These are phyloP conservation scores for Benincasa hispida DNA, from an alignment of 306 rosid genomes.

Conservation along the genomic window DNA sequence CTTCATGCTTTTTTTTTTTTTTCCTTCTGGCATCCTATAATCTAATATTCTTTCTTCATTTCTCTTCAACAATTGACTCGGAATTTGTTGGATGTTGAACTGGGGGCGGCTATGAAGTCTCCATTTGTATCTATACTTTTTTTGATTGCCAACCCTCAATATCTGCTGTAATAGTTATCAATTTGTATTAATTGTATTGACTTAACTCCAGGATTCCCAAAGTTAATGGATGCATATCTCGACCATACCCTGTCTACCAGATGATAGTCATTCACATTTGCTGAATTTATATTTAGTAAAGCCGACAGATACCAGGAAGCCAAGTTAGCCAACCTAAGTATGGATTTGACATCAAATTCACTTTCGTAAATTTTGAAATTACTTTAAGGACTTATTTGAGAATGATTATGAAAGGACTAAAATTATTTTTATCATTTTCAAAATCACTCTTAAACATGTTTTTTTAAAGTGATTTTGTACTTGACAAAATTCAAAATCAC, in stretches of 20 bases:
- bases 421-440: too few relatives aligned
- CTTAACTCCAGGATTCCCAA: neutral
- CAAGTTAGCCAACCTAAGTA: neutral
- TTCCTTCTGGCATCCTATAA: neutral
- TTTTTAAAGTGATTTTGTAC: too few relatives aligned
- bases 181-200: neutral
- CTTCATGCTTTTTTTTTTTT: neutral
- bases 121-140: slow-evolving; percentile 8
- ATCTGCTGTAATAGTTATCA: slow-evolving; percentile 1
- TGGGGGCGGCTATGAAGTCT: neutral
- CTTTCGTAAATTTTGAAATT: too few relatives aligned
- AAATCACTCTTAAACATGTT: too few relatives aligned
- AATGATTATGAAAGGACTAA: too few relatives aligned
- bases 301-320: neutral
- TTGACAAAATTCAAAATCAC: too few relatives aligned
- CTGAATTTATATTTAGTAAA: neutral
- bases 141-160: slow-evolving; percentile 3
- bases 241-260: neutral
- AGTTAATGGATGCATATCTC: neutral
- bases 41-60: slow-evolving; percentile 7
- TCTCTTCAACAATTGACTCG: neutral
- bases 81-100: slow-evolving; percentile 5
- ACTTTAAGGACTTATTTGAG: too few relatives aligned
- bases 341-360: too few relatives aligned
- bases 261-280: neutral